phyloP scores from a whole-genome alignment of 352 stramenopile genomes.

The Phytopythium aichiense region DNA sequence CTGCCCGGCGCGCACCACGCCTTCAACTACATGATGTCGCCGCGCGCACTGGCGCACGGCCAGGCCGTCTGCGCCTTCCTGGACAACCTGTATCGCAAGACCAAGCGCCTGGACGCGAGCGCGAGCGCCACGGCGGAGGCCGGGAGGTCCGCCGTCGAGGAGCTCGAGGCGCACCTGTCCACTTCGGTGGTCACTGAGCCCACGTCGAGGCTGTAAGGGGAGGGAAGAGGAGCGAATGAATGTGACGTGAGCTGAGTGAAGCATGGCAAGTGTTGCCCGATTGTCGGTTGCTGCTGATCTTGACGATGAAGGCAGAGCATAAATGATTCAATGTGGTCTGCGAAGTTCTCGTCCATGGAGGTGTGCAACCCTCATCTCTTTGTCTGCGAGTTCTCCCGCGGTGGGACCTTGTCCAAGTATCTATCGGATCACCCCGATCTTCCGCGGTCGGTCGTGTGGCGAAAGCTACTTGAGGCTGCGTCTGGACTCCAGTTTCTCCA shows the following conservation, averaged over 20 bases:
- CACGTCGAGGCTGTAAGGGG: slow-evolving; percentile 4
- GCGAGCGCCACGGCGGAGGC: not conserved
- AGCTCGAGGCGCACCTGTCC: slow-evolving; percentile 6
- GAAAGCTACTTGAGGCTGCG: not conserved
- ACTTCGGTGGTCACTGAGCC: not conserved
- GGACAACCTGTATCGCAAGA: slow-evolving; percentile 44
- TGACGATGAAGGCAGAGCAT: too few relatives aligned
- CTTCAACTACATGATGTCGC: slow-evolving; percentile 78
- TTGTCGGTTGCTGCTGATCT: too few relatives aligned
- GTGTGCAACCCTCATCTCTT: not conserved
- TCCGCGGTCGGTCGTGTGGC: not conserved
- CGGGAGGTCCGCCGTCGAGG: slow-evolving; percentile 4
- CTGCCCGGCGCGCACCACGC: slow-evolving; percentile 59
- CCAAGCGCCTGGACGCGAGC: slow-evolving; percentile 21
- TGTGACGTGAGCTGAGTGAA: not conserved
- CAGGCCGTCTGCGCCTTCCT: slow-evolving; percentile 69
- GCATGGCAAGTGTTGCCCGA: not conserved
- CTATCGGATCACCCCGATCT: not conserved
- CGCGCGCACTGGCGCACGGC: slow-evolving; percentile 54
- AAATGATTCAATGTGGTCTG: too few relatives aligned
- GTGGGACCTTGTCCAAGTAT: not conserved
- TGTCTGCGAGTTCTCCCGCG: not conserved
- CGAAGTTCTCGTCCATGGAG: too few relatives aligned
- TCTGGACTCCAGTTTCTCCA: not conserved
- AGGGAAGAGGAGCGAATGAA: too few relatives aligned